Evolutionary conservation across 257 asterid genomes (phyloP).

Genomic region (Jaltomata sinuosa): DNA sequence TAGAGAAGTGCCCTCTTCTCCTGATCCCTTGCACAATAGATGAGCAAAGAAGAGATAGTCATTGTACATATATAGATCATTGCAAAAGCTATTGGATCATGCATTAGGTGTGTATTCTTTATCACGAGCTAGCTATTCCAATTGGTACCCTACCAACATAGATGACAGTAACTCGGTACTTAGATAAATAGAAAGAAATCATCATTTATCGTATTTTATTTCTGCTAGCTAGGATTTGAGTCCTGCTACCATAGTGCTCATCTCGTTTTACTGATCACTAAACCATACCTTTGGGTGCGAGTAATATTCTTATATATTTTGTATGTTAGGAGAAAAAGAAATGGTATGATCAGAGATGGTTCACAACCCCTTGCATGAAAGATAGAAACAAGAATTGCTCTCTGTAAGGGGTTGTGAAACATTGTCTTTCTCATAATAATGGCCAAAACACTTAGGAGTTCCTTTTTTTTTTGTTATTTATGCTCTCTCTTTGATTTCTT

Average conservation of each 20-base stretch:
- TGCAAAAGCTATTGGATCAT: background rate
- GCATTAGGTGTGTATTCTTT: background rate
- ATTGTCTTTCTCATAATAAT: background rate
- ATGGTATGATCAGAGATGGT: background rate
- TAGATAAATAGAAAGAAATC: no score
- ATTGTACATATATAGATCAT: background rate
- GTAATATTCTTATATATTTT: background rate
- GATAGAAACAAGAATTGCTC: background rate
- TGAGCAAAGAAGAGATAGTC: background rate
- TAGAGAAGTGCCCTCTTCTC: slow-evolving; percentile 35
- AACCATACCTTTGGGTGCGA: background rate
- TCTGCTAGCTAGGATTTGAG: background rate
- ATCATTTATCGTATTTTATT: background rate
- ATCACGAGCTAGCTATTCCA: background rate
- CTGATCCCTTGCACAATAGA: slow-evolving; percentile 38
- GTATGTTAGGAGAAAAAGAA: background rate
- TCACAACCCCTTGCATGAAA: slow-evolving; percentile 1
- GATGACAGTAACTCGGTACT: background rate
- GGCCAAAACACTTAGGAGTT: background rate
- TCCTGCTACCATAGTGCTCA: background rate
- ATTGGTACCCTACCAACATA: background rate
- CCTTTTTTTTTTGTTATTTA: background rate
- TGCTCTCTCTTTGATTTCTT: background rate
- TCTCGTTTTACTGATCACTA: background rate
- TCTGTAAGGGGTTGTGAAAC: slow-evolving; percentile 1